Evolutionary conservation across 495 filamentous ascomycete species (phyloP), one percentile per base, ranked within the genome.

Genomic region (Collariella sp.): DNA sequence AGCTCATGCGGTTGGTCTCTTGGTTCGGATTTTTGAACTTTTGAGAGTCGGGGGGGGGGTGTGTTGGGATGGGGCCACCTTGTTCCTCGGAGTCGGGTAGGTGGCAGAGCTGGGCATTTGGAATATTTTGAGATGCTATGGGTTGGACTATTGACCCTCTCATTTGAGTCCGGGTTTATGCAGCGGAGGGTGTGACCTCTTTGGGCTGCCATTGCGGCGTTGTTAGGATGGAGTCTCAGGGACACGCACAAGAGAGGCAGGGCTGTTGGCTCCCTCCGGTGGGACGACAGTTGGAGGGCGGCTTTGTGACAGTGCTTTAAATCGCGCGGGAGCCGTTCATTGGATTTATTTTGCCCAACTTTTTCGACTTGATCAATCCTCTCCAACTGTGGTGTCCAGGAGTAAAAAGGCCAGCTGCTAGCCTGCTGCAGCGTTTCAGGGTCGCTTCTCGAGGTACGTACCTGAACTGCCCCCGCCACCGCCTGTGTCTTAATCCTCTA

Each of bases 201-300:
- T 46, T 26, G 51, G 51, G 51, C 22, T 40, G 43, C 29, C 51
- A 39, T 33, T 54, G 51, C 51, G 51, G 51, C 18, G 20, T 6
- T 40, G 29, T 9, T 16, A 20, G 50, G 3, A 20, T 5, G 18
- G 39, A 11, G 5, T 39, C n/a, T 7, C 18, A 31, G 26, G 26
- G 26, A 31, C 26, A 9, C n/a, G 26, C 26, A 31, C 9, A 31
- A 31, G 9, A 5, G 26, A 9, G 26, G 38, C 5, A 5, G n/a
- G n/a, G n/a, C 15, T 19, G 40, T 42, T 42, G 40, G 40, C 40
- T 42, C 18, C 35, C 35, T 38, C 35, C 35, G 6, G 35, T 38
- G 35, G 15, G 9, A 31, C 26, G 26, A 31, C 4, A 9, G 26
- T 9, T 31, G 4, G 26, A 4, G 4, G 26, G 4, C 26, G 5